A percentile compares a stretch with the other conserved stretches of the same genome.
phyloP scores from a whole-genome alignment of 805 yeast genomes.

The Kuraishia cidri region DNA sequence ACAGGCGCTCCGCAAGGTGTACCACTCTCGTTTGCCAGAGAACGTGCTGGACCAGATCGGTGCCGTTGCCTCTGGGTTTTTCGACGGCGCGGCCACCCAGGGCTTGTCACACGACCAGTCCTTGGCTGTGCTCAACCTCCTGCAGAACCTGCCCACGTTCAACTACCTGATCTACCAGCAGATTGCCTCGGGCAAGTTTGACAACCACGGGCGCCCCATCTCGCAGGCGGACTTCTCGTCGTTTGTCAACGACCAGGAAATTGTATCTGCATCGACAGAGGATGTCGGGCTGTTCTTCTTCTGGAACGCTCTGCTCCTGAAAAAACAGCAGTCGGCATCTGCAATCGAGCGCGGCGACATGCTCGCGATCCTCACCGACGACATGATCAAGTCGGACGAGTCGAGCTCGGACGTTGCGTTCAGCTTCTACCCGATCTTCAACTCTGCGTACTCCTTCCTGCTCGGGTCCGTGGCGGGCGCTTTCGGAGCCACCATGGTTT shows the following conservation, averaged over 20 bases:
- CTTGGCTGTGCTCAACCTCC: conserved; percentile 33
- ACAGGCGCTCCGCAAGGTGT: conserved; percentile 12
- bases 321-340: conserved; percentile 14
- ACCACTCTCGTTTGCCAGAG: conserved; percentile 17
- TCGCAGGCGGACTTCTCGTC: conserved; percentile 14
- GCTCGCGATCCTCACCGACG: conserved; percentile 39
- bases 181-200: conserved; percentile 10
- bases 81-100: conserved; percentile 31
- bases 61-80: conserved; percentile 17
- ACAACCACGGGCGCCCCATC: conserved; percentile 11
- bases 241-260: conserved; percentile 11
- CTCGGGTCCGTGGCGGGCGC: conserved; percentile 96
- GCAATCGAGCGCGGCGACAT: conserved; percentile 19
- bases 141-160: conserved; percentile 23
- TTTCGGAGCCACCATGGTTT: conserved; percentile 95
- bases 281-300: conserved; percentile 21
- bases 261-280: conserved; percentile 12
- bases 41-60: conserved; percentile 63
- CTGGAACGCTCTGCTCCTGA: conserved; percentile 21
- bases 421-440: conserved; percentile 58
- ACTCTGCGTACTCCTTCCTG: conserved; percentile 78
- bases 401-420: conserved; percentile 30
- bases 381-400: conserved; percentile 38
- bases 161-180: conserved; percentile 17
- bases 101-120: conserved; percentile 41